A percentile compares a stretch with the other conserved stretches of the same genome.
Conservation (phyloP, 108 stramenopile genomes). For the Cyclotella distinguenda region DNA sequence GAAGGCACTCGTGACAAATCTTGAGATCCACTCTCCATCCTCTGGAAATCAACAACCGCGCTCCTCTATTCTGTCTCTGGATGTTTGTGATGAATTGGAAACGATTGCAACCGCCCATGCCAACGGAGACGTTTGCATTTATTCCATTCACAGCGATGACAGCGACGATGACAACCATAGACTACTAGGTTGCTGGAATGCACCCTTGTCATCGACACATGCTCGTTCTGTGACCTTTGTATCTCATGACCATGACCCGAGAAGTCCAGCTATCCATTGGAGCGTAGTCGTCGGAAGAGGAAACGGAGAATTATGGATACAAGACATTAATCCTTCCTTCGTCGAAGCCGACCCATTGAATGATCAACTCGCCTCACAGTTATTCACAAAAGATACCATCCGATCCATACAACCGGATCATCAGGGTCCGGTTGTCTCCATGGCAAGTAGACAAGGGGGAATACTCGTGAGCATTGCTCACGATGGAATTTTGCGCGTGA, state of each 20-base stretch:
- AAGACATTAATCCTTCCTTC: constrained; percentile 21
- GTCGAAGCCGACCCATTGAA: neutral
- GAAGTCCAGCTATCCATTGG: neutral
- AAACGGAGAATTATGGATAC: constrained; percentile 38
- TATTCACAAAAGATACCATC: constrained; percentile 5
- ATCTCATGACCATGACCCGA: neutral
- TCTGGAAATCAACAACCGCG: neutral
- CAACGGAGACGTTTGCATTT: constrained; percentile 29
- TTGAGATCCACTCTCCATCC: neutral
- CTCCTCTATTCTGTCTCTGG: constrained; percentile 41
- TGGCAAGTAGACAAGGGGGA: constrained; percentile 56
- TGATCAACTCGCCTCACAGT: too few species aligned
- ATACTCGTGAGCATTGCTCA: constrained; percentile 60
- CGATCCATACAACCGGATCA: constrained; percentile 49
- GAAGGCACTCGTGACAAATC: constrained; percentile 7
- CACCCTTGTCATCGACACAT: constrained; percentile 12
- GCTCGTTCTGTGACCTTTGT: constrained; percentile 43
- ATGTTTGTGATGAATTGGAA: constrained; percentile 30
- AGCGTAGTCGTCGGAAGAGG: constrained; percentile 47
- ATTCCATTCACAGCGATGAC: constrained; percentile 21
- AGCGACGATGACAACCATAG: neutral
- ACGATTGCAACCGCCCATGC: constrained; percentile 35
- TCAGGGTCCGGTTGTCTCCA: constrained; percentile 44
- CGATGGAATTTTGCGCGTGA: constrained; percentile 67
- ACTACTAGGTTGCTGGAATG: constrained; percentile 35